These are phyloP conservation scores for Nicotiana rustica DNA, from an alignment of 305 asterid species.

Conservation along the genomic window DNA sequence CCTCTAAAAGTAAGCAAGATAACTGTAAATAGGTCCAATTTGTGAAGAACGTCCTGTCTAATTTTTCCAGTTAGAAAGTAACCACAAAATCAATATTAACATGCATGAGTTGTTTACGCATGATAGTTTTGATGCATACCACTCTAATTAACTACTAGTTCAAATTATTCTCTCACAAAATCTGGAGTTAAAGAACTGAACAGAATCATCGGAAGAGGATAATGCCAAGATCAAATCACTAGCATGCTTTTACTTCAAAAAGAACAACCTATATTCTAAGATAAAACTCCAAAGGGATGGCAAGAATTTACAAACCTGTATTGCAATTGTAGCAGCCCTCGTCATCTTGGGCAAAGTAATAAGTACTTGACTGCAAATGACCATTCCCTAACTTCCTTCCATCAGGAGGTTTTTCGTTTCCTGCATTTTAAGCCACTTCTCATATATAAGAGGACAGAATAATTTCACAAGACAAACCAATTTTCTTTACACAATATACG, in stretches of 20 bases:
- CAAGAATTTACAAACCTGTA: slow-evolving; percentile 49
- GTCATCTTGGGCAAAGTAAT: slow-evolving; percentile 65
- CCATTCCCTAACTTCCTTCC: slow-evolving; percentile 62
- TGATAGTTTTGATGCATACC: not conserved
- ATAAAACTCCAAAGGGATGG: slow-evolving; percentile 1
- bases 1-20: slow-evolving; percentile 11
- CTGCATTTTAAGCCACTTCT: slow-evolving; percentile 56
- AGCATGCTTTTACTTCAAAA: not conserved
- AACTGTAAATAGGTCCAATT: not conserved
- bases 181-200: not conserved
- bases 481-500: not conserved
- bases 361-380: slow-evolving; percentile 61
- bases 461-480: not conserved
- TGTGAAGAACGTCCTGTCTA: not conserved
- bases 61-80: slow-evolving; percentile 22
- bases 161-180: slow-evolving; percentile 13
- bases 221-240: not conserved
- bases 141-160: not conserved
- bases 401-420: slow-evolving; percentile 56
- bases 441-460: slow-evolving; percentile 37
- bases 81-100: not conserved
- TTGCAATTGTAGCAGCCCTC: slow-evolving; percentile 61
- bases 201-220: not conserved
- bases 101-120: not conserved
- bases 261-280: not conserved